Percentiles rank a stretch among this genome's conserved stretches.
Evolutionary conservation across 2,329 filamentous ascomycete species (phyloP).

Genomic region (Chaetothyriales sp.): DNA sequence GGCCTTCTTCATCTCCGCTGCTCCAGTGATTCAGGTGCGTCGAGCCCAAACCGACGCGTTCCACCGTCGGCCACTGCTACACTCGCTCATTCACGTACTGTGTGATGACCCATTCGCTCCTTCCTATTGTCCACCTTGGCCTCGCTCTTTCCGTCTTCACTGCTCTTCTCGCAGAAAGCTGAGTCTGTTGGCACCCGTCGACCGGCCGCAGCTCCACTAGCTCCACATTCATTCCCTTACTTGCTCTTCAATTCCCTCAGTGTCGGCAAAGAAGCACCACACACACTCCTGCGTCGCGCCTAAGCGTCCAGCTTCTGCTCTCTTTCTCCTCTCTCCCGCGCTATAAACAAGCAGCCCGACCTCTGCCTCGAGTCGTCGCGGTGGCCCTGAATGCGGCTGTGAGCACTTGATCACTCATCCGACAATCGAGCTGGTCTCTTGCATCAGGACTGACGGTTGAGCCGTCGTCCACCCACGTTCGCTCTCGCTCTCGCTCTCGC

Average conservation of each 20-base stretch:
- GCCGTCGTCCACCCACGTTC: constrained; percentile 11
- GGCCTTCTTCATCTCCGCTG: background rate
- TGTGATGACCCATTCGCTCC: background rate
- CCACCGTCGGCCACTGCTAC: background rate
- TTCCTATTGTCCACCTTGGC: background rate
- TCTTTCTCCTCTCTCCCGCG: no score
- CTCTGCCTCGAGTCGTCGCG: background rate
- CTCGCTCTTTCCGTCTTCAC: background rate
- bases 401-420: background rate
- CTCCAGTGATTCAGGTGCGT: background rate
- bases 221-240: background rate
- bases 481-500: constrained; percentile 8
- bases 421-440: constrained; percentile 18
- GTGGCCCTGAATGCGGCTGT: background rate
- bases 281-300: background rate
- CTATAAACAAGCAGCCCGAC: background rate
- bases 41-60: background rate
- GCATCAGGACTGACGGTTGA: constrained; percentile 14
- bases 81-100: background rate
- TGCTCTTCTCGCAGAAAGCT: background rate
- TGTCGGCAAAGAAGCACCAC: background rate
- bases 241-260: background rate
- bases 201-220: no score
- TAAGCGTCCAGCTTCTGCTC: background rate
- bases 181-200: background rate